A percentile compares a stretch with the other conserved stretches of the same genome.
phyloP scores from a whole-genome alignment of 495 filamentous ascomycete species.

The Xylaria sp. region DNA sequence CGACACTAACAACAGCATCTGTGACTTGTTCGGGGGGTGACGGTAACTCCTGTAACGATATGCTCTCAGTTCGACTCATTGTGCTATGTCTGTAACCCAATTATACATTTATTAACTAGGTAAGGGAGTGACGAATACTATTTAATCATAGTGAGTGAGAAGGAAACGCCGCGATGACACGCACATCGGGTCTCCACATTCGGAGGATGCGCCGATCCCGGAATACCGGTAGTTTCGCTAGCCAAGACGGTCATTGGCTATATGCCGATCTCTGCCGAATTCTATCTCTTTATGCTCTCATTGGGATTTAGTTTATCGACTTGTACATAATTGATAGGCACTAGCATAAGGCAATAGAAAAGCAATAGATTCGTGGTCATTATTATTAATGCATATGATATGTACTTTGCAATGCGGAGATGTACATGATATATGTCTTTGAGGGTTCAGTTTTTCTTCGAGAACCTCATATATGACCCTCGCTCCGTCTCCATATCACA shows the following conservation, averaged over 20 bases:
- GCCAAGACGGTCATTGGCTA: background rate
- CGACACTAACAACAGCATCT: background rate
- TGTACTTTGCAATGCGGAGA: background rate
- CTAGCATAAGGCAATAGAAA: background rate
- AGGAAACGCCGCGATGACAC: background rate
- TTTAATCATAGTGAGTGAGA: background rate
- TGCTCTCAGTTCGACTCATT: slow-evolving; percentile 18
- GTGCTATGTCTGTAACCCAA: background rate
- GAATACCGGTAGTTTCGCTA: slow-evolving; percentile 3
- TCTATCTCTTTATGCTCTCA: background rate
- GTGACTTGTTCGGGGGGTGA: slow-evolving; percentile 6
- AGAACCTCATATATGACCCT: background rate
- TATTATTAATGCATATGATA: background rate
- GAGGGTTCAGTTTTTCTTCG: background rate
- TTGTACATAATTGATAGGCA: background rate
- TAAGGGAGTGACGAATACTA: background rate
- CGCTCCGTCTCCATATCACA: background rate
- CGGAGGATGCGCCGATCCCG: slow-evolving; percentile 21
- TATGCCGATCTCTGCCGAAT: background rate
- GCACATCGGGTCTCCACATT: background rate
- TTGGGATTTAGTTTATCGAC: background rate
- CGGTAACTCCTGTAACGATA: background rate
- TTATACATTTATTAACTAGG: too few species aligned
- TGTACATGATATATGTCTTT: background rate
- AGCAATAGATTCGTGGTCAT: background rate